Base-by-base conservation (phyloP, 371 early-diverging fungal genomes). In the Actinomortierella ambigua region DNA sequence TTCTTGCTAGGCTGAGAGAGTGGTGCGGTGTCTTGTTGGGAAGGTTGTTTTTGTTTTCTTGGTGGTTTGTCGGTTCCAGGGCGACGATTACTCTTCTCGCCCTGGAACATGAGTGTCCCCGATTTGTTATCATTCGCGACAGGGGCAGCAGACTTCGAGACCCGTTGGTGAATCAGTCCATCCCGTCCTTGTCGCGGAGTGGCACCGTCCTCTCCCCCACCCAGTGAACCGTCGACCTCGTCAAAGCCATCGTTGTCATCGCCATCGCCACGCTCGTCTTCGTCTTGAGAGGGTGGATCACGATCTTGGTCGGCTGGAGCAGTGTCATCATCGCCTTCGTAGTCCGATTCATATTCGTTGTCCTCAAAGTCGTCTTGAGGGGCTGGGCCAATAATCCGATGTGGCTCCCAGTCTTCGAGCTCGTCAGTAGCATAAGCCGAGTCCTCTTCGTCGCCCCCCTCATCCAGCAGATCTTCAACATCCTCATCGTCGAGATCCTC, bases 401-500 rank as follows among this genome's bases (percentile, higher is more conserved):
- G 53, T 3, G 55, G 34, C 34, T 34, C 7, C 34, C 34, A 34
- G 34, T 34, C 34, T 34, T 34, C 34, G 11, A 34, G 34, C 34
- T 34, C 34, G 34, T 34, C 34, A 34, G n/a, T n/a, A n/a, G 34
- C 34, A 34, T 34, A 34, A 11, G 11, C 11, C 7, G 34, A 4
- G 34, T 34, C 34, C 34, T 34, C 34, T 34, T 34, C 34, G 11
- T 34, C 34, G 4, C 4, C 34, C 34, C 34, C 34, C 11, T 34
- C 34, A 6, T 34, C n/a, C 15, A 40, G 26, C n/a, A 7, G 17
- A 23, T 58, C 54, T 13, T 43, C 26, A 34, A 34, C 11, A 24
- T 68, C 69, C 50, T 65, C 65, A n/a, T 68, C 62, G 0, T 68
- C 52, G 0, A 69, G 20, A n/a, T 61, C 71, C 29, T 70, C 61